Evolutionary conservation across 2,329 filamentous ascomycete genomes (phyloP).

Genomic region (Fusarium sp.): DNA sequence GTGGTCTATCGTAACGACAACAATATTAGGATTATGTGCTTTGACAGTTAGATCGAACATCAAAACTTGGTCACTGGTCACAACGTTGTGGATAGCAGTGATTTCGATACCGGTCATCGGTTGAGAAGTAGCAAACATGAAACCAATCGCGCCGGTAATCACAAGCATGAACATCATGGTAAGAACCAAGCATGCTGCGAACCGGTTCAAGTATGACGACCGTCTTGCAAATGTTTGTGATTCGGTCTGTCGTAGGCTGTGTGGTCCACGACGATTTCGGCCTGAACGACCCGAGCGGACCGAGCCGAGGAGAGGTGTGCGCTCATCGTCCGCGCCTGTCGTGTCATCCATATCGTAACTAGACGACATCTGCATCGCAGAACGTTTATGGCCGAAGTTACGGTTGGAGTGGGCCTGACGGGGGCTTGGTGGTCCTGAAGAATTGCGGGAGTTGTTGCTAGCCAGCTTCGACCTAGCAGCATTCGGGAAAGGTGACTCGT

Average conservation of each 20-base stretch:
- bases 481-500: slow-evolving; percentile 81
- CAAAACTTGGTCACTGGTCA: slow-evolving; percentile 93
- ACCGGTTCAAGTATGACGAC: slow-evolving; percentile 74
- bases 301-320: slow-evolving; percentile 78
- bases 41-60: slow-evolving; percentile 92
- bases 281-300: slow-evolving; percentile 69
- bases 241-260: slow-evolving; percentile 76
- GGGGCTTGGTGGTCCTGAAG: slow-evolving; percentile 77
- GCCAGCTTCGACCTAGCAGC: slow-evolving; percentile 72
- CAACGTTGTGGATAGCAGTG: slow-evolving; percentile 84
- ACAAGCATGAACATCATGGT: slow-evolving; percentile 83
- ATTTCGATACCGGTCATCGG: slow-evolving; percentile 84
- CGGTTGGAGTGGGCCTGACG: slow-evolving; percentile 60
- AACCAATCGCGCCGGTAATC: slow-evolving; percentile 85
- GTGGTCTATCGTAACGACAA: slow-evolving; percentile 85
- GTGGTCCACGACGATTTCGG: slow-evolving; percentile 65
- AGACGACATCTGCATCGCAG: slow-evolving; percentile 68
- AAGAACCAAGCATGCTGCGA: slow-evolving; percentile 89
- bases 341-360: slow-evolving; percentile 85
- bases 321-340: slow-evolving; percentile 84
- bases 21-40: slow-evolving; percentile 92
- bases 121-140: slow-evolving; percentile 92
- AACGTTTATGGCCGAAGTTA: slow-evolving; percentile 57
- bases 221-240: slow-evolving; percentile 73
- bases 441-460: slow-evolving; percentile 66